Evolutionary conservation across 2,329 filamentous ascomycete genomes (phyloP).

Genomic region (Cladophialophora yegresii): DNA sequence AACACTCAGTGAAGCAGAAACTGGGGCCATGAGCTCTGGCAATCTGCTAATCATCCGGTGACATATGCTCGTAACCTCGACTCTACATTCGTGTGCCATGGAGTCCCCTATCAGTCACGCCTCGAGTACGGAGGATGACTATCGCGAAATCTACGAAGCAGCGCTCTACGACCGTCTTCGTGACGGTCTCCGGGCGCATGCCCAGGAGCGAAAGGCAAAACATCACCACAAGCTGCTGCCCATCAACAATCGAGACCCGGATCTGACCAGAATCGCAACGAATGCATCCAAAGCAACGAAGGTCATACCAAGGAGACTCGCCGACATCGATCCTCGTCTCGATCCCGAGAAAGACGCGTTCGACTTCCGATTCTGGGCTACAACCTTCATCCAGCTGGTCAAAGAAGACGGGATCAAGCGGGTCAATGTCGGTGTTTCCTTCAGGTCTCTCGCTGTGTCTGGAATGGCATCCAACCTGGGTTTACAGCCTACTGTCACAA

Average conservation of each 20-base stretch:
- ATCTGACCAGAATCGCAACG: constrained; percentile 24
- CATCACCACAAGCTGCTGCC: background rate
- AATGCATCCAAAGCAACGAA: constrained; percentile 16
- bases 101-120: constrained; percentile 9
- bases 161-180: constrained; percentile 20
- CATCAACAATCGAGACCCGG: constrained; percentile 5
- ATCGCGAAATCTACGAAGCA: constrained; percentile 19
- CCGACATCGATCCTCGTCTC: constrained; percentile 25
- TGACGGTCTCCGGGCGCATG: constrained; percentile 16
- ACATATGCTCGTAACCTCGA: background rate
- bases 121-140: constrained; percentile 22
- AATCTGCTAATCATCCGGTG: background rate
- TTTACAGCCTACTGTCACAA: constrained; percentile 67
- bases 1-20: background rate
- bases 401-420: constrained; percentile 25
- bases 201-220: constrained; percentile 8
- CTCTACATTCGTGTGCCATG: constrained; percentile 6
- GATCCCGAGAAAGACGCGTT: constrained; percentile 25
- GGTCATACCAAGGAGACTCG: constrained; percentile 12
- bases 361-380: constrained; percentile 26
- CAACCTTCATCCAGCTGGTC: constrained; percentile 22
- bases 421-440: constrained; percentile 57
- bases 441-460: constrained; percentile 64
- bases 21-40: background rate
- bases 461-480: constrained; percentile 65